Evolutionary conservation across 225 moss, liverwort and hornwort genomes (phyloP).

Genomic region (Marchantia paleacea): DNA sequence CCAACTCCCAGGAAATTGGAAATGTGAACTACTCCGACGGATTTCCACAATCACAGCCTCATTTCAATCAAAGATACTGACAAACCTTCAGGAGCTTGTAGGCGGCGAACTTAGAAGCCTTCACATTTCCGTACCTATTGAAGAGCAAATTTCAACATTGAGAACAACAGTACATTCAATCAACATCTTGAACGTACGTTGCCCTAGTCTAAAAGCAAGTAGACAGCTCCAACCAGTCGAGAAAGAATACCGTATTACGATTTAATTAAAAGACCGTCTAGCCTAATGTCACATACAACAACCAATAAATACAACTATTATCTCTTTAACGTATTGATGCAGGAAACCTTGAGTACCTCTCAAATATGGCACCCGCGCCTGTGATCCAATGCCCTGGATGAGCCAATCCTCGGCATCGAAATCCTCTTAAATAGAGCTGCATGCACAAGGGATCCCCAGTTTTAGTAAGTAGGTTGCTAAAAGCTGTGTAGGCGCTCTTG

Average conservation of each 20-base stretch:
- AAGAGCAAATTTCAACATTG: background rate
- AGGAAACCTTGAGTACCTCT: slow-evolving; percentile 44
- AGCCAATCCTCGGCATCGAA: slow-evolving; percentile 79
- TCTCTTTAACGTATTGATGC: background rate
- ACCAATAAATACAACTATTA: too few species aligned
- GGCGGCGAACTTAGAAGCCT: slow-evolving; percentile 72
- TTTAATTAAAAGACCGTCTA: too few species aligned
- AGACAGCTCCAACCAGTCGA: too few species aligned
- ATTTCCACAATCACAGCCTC: background rate
- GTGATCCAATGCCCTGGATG: slow-evolving; percentile 91
- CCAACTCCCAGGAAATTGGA: background rate
- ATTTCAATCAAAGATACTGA: background rate
- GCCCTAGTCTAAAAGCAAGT: too few species aligned
- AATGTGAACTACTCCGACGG: background rate
- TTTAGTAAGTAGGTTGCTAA: background rate
- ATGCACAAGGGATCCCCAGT: slow-evolving; percentile 1
- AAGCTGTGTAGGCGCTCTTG: too few species aligned
- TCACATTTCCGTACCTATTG: slow-evolving; percentile 85
- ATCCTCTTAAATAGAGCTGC: slow-evolving; percentile 80
- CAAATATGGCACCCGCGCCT: slow-evolving; percentile 62
- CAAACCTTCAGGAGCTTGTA: slow-evolving; percentile 89
- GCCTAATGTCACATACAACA: too few species aligned
- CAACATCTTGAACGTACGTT: too few species aligned
- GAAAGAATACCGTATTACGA: too few species aligned
- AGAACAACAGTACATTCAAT: background rate